Conservation (phyloP, 176 grass and related monocot genomes). For the Urochloa ruziziensis region DNA sequence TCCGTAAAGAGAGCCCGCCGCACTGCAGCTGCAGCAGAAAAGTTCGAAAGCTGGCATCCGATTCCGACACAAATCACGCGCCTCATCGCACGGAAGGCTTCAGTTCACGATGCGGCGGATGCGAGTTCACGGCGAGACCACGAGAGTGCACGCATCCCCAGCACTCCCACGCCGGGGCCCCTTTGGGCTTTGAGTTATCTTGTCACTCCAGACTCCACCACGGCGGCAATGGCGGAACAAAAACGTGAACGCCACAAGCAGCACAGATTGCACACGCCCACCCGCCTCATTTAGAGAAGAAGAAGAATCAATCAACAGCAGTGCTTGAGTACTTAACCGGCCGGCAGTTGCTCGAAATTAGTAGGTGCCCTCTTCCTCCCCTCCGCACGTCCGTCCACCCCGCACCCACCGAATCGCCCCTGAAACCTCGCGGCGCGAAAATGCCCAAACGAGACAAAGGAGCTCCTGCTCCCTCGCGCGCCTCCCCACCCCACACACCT, state of each 20-base stretch:
- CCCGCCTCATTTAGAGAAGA: not conserved
- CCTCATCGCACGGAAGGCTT: too few relatives aligned
- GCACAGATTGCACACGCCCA: not conserved
- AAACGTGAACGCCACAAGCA: not conserved
- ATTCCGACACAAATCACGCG: too few relatives aligned
- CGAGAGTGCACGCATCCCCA: too few relatives aligned
- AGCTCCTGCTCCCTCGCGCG: not conserved
- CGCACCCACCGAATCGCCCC: constrained; percentile 18
- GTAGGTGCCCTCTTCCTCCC: not conserved
- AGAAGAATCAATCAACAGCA: not conserved
- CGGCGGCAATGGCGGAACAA: not conserved
- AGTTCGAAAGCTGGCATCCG: too few relatives aligned
- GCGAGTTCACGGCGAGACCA: too few relatives aligned
- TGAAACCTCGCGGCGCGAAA: constrained; percentile 43
- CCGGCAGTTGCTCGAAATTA: too few relatives aligned
- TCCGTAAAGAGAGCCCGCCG: too few relatives aligned
- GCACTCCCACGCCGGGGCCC: too few relatives aligned
- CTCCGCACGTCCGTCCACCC: not conserved
- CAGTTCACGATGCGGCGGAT: too few relatives aligned
- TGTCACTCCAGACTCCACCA: too few relatives aligned
- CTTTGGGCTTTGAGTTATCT: too few relatives aligned
- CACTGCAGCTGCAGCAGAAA: too few relatives aligned
- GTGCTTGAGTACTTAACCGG: not conserved
- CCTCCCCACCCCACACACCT: constrained; percentile 27
- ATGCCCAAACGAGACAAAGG: constrained; percentile 26